Percentiles rank a stretch among this genome's conserved stretches.
Evolutionary conservation across 225 moss, liverwort and hornwort genomes (phyloP).

Genomic region (Marchantia polymorpha): DNA sequence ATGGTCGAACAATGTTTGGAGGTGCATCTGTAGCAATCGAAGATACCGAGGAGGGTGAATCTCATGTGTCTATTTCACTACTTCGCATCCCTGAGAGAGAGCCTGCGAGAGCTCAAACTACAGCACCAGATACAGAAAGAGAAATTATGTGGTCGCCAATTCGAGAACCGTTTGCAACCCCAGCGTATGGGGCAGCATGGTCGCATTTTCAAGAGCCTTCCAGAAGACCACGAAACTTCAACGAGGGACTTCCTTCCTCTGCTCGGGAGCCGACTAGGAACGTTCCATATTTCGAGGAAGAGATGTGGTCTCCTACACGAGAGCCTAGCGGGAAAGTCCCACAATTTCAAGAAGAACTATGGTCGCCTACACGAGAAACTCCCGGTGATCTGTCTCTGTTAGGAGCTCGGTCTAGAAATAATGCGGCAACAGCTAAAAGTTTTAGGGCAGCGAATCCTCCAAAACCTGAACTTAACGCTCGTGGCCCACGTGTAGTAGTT

Average conservation of each 20-base stretch:
- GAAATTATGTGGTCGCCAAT: constrained; percentile 45
- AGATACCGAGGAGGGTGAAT: constrained; percentile 79
- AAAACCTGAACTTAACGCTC: neutral
- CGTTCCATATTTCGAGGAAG: constrained; percentile 20
- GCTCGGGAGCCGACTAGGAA: neutral
- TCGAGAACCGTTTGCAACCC: constrained; percentile 28
- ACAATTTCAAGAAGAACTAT: constrained; percentile 13
- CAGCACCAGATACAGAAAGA: constrained; percentile 16
- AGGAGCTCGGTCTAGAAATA: neutral
- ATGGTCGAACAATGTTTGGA: constrained; percentile 28
- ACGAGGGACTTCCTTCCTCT: neutral
- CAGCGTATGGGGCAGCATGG: constrained; percentile 22
- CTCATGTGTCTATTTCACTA: constrained; percentile 67
- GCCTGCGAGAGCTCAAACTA: constrained; percentile 16
- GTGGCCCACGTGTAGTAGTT: neutral
- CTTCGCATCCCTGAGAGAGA: constrained; percentile 38
- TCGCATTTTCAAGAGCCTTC: constrained; percentile 29
- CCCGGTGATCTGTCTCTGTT: constrained; percentile 3
- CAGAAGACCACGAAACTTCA: constrained; percentile 4
- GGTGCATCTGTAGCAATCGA: constrained; percentile 58
- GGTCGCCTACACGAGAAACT: constrained; percentile 34
- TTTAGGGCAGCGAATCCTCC: neutral
- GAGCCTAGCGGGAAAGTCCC: neutral
- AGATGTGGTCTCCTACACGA: constrained; percentile 40
- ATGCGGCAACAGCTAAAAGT: neutral